A percentile compares a stretch with the other conserved stretches of the same genome.
These are phyloP conservation scores for Lasiosphaeria ovina DNA, from an alignment of 495 filamentous ascomycete genomes.

Conservation along the genomic window DNA sequence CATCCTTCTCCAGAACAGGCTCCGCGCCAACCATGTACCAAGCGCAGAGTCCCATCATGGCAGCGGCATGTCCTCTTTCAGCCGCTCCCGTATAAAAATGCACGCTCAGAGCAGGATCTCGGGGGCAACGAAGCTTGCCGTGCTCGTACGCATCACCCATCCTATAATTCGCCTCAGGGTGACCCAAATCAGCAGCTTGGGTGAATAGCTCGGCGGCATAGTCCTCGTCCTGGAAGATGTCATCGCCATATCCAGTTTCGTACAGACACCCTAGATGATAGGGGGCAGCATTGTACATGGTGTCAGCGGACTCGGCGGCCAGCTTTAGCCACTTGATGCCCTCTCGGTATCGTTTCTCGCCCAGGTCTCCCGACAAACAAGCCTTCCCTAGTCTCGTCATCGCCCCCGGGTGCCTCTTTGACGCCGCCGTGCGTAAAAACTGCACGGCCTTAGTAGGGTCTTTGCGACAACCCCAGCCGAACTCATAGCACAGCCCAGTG, in stretches of 20 bases:
- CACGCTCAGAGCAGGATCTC: constrained; percentile 88
- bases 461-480: constrained; percentile 91
- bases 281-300: constrained; percentile 87
- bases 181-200: constrained; percentile 87
- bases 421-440: constrained; percentile 85
- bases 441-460: constrained; percentile 88
- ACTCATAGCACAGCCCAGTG: constrained; percentile 93
- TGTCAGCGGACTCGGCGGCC: constrained; percentile 81
- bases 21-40: constrained; percentile 98
- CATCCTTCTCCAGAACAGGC: constrained; percentile 89
- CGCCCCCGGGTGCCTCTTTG: constrained; percentile 91
- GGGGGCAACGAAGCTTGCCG: constrained; percentile 79
- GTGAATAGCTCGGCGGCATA: constrained; percentile 96
- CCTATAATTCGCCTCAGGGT: constrained; percentile 76
- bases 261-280: constrained; percentile 89
- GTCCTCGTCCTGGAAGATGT: constrained; percentile 82
- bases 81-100: constrained; percentile 97
- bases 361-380: constrained; percentile 84
- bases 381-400: constrained; percentile 90
- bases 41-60: constrained; percentile 98
- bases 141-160: constrained; percentile 98
- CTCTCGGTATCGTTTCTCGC: constrained; percentile 82
- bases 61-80: constrained; percentile 73
- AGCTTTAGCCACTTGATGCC: constrained; percentile 96
- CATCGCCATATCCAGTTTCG: constrained; percentile 84